These are phyloP conservation scores for Termitomyces sp. DNA, from an alignment of 768 basidiomycete genomes.

Conservation along the genomic window DNA sequence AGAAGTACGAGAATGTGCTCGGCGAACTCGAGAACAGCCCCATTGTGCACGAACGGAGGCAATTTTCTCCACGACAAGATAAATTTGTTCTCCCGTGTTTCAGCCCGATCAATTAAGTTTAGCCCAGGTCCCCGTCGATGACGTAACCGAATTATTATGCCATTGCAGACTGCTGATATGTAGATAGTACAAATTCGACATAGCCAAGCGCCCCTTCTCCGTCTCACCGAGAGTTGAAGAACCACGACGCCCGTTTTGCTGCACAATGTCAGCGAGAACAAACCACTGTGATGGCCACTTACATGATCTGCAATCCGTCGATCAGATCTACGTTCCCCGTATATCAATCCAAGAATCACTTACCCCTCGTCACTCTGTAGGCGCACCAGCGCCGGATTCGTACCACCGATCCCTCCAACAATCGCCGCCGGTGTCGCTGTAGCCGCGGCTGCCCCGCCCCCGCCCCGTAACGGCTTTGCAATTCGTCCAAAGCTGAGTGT, in stretches of 20 bases:
- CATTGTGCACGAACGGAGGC: conserved; percentile 18
- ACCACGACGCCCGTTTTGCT: conserved; percentile 93
- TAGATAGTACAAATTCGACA: conserved; percentile 8
- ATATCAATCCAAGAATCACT: conserved; percentile 14
- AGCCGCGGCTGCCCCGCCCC: conserved; percentile 61
- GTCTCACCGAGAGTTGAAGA: conserved; percentile 75
- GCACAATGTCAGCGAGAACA: conserved; percentile 14
- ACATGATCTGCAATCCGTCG: conserved; percentile 31
- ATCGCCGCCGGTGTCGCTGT: conserved; percentile 34
- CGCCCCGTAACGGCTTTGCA: conserved; percentile 93
- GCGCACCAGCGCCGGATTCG: conserved; percentile 56
- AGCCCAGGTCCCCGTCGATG: conserved; percentile 30
- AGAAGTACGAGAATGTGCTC: conserved; percentile 1
- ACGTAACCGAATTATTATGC: conserved; percentile 15
- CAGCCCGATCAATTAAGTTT: conserved; percentile 32
- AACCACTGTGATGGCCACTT: conserved; percentile 20
- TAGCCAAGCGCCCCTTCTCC: neutral
- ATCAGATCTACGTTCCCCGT: conserved; percentile 8
- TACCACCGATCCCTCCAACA: conserved; percentile 38
- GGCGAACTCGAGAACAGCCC: neutral
- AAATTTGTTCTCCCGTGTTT: conserved; percentile 27
- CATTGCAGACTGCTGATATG: conserved; percentile 13
- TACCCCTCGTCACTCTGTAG: conserved; percentile 78
- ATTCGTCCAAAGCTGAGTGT: conserved; percentile 88
- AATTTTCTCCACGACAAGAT: conserved; percentile 21